These are phyloP conservation scores for Rhexocercosporidium sp. DNA, from an alignment of 2,329 filamentous ascomycete species.

Conservation along the genomic window DNA sequence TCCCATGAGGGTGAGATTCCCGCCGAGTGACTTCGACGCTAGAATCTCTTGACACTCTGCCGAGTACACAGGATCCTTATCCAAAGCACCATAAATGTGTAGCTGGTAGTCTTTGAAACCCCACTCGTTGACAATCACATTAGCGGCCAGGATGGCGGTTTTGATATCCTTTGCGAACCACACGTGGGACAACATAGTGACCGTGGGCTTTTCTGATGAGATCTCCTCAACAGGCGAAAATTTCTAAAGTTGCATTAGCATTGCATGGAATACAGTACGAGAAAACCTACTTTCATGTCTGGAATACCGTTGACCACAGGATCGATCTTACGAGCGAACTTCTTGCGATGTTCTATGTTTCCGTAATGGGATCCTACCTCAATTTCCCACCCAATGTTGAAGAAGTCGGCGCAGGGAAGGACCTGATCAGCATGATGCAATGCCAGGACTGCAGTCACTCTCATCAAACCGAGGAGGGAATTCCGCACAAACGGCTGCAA, in stretches of 20 bases:
- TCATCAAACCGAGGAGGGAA: constrained; percentile 36
- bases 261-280: not conserved
- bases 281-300: constrained; percentile 13
- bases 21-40: constrained; percentile 39
- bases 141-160: constrained; percentile 65
- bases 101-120: constrained; percentile 69
- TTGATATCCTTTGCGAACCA: constrained; percentile 65
- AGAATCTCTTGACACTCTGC: constrained; percentile 57
- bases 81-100: constrained; percentile 66
- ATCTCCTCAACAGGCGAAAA: constrained; percentile 65
- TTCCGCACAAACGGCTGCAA: constrained; percentile 39
- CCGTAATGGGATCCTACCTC: constrained; percentile 65
- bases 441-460: constrained; percentile 34
- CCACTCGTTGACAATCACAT: constrained; percentile 69
- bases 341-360: constrained; percentile 59
- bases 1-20: constrained; percentile 44
- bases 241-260: constrained; percentile 40
- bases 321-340: constrained; percentile 60
- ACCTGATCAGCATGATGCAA: constrained; percentile 62
- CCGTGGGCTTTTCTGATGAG: constrained; percentile 62
- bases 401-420: constrained; percentile 63
- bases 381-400: constrained; percentile 68
- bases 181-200: constrained; percentile 68
- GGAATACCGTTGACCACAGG: constrained; percentile 60
- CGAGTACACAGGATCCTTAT: constrained; percentile 65